phyloP scores from a whole-genome alignment of 805 yeast species.

The Yarrowia sp. region DNA sequence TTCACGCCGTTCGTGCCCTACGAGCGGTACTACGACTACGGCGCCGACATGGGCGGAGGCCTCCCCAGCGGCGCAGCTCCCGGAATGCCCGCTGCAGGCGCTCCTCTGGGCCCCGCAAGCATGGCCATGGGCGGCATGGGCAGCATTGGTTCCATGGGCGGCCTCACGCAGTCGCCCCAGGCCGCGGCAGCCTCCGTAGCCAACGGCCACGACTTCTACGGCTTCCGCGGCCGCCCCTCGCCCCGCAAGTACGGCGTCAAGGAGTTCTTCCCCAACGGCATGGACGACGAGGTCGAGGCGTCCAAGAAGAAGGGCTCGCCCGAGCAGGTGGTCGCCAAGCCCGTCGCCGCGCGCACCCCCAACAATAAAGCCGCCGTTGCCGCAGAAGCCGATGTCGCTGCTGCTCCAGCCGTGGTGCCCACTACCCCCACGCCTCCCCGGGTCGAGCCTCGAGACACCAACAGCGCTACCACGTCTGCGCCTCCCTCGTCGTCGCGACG shows the following conservation, averaged over 20 bases:
- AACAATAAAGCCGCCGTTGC: background rate
- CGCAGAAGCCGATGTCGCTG: background rate
- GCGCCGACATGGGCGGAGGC: background rate
- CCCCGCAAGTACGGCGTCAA: constrained; percentile 25
- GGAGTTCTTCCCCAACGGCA: constrained; percentile 26
- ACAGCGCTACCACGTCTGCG: background rate
- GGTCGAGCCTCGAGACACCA: background rate
- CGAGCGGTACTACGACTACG: constrained; percentile 22
- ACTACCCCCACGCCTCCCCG: constrained; percentile 16
- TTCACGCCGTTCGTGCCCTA: constrained; percentile 21
- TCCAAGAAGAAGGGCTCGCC: constrained; percentile 24
- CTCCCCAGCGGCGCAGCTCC: background rate
- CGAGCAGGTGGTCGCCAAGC: constrained; percentile 19
- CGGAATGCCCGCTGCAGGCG: background rate
- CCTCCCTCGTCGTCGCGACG: constrained; percentile 21
- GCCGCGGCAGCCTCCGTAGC: background rate
- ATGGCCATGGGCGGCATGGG: background rate
- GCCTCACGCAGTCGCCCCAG: constrained; percentile 5
- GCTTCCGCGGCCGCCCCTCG: constrained; percentile 4
- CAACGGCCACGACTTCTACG: constrained; percentile 24
- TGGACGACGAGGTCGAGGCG: constrained; percentile 11
- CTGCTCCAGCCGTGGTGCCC: background rate
- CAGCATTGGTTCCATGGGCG: background rate
- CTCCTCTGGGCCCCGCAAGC: constrained; percentile 4
- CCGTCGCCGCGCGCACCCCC: background rate